Conservation (phyloP, 1,284 basidiomycete genomes). For the Phaffia rhodozyma region DNA sequence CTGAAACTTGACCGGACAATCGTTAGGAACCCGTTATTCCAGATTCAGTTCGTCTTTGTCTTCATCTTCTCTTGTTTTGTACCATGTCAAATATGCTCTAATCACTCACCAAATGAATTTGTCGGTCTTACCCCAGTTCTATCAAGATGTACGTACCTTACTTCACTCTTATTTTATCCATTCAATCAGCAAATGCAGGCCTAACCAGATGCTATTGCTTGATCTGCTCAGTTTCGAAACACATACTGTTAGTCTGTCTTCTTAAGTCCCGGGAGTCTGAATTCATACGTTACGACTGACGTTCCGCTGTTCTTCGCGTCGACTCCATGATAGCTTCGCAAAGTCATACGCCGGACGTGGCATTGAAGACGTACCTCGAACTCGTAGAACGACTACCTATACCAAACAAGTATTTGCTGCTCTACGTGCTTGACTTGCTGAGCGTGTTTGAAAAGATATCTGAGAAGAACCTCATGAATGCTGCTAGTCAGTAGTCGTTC, state of each 20-base stretch:
- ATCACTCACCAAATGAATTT: background rate
- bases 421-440: slow-evolving; percentile 90
- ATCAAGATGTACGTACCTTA: slow-evolving; percentile 54
- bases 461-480: slow-evolving; percentile 90
- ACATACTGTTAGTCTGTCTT: slow-evolving; percentile 47
- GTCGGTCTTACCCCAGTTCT: slow-evolving; percentile 49
- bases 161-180: background rate
- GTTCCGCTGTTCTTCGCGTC: slow-evolving; percentile 16
- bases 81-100: slow-evolving; percentile 11
- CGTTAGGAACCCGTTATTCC: slow-evolving; percentile 30
- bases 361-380: slow-evolving; percentile 64
- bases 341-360: slow-evolving; percentile 46
- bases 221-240: slow-evolving; percentile 58
- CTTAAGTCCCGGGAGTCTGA: background rate
- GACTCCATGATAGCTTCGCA: slow-evolving; percentile 43
- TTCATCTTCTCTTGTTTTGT: slow-evolving; percentile 1
- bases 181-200: background rate
- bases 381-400: slow-evolving; percentile 75
- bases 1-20: background rate
- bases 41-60: slow-evolving; percentile 14
- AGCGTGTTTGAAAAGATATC: slow-evolving; percentile 86
- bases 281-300: background rate
- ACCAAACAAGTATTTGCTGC: slow-evolving; percentile 81
- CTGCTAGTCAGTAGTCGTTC: slow-evolving; percentile 50
- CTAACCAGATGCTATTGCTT: background rate